A percentile compares a stretch with the other conserved stretches of the same genome.
Conservation (phyloP, 108 stramenopile genomes). For the Cyclotella choctawhatcheeana region DNA sequence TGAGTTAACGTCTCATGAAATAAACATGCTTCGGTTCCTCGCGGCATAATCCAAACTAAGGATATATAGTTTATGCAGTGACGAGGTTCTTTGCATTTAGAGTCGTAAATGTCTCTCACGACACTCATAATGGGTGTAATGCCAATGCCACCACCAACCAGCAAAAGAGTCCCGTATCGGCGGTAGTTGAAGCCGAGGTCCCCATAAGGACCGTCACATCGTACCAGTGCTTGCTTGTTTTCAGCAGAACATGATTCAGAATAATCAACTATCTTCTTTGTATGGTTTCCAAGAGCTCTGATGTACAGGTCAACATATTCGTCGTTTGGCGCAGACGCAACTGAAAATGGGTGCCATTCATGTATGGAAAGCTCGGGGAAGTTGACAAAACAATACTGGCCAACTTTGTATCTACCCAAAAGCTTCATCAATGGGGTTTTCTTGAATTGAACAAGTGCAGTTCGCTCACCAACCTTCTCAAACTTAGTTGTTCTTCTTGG, state of each 20-base stretch:
- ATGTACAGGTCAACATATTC: slow-evolving; percentile 37
- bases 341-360: slow-evolving; percentile 46
- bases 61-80: too few relatives aligned
- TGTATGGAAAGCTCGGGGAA: too few relatives aligned
- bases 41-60: too few relatives aligned
- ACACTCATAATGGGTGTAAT: slow-evolving; percentile 28
- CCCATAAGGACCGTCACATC: slow-evolving; percentile 32
- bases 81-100: too few relatives aligned
- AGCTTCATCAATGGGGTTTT: slow-evolving; percentile 22
- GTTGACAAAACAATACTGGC: slow-evolving; percentile 41
- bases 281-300: slow-evolving; percentile 36
- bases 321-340: slow-evolving; percentile 35
- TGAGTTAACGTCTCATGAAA: too few relatives aligned
- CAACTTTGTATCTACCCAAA: slow-evolving; percentile 19
- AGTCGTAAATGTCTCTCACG: slow-evolving; percentile 36
- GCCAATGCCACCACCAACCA: slow-evolving; percentile 36
- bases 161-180: slow-evolving; percentile 22
- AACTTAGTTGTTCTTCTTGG: slow-evolving; percentile 23
- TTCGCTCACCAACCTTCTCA: slow-evolving; percentile 18
- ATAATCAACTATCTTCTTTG: slow-evolving; percentile 25
- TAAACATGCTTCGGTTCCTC: too few relatives aligned
- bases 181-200: slow-evolving; percentile 30
- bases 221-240: slow-evolving; percentile 28
- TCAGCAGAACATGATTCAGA: slow-evolving; percentile 27
- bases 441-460: slow-evolving; percentile 23